Conservation (phyloP, 495 filamentous ascomycete species). For the Mycothermus thermophilus region DNA sequence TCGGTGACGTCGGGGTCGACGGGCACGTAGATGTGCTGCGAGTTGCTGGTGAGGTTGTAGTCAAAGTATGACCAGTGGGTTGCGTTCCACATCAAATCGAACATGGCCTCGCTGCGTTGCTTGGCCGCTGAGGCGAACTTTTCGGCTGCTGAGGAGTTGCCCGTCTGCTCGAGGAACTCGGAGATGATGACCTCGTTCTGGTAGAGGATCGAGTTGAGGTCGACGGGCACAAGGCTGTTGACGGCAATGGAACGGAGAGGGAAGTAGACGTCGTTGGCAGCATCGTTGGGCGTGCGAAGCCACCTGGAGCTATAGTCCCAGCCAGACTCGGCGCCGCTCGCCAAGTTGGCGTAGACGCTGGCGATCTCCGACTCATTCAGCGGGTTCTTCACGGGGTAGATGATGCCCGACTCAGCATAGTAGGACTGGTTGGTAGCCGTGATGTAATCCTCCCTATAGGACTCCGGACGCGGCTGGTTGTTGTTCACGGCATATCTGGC, state of each 20-base stretch:
- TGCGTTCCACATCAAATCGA: slow-evolving; percentile 34
- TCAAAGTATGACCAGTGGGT: slow-evolving; percentile 36
- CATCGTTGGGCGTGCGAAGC: slow-evolving; percentile 29
- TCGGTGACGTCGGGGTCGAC: slow-evolving; percentile 22
- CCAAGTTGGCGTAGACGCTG: slow-evolving; percentile 31
- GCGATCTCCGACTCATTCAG: slow-evolving; percentile 29
- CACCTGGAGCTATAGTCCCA: slow-evolving; percentile 33
- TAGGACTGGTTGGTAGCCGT: slow-evolving; percentile 35
- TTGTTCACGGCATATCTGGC: slow-evolving; percentile 34
- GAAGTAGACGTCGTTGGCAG: slow-evolving; percentile 34
- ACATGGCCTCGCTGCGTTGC: slow-evolving; percentile 31
- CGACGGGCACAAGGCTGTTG: slow-evolving; percentile 27
- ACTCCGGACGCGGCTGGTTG: slow-evolving; percentile 37
- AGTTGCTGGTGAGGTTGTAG: slow-evolving; percentile 33
- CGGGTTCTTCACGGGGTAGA: slow-evolving; percentile 29
- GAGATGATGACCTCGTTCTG: slow-evolving; percentile 32
- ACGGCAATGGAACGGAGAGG: slow-evolving; percentile 35
- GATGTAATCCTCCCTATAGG: slow-evolving; percentile 33
- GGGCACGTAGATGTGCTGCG: slow-evolving; percentile 28
- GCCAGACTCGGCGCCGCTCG: slow-evolving; percentile 36
- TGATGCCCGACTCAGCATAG: slow-evolving; percentile 30
- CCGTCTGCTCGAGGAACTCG: slow-evolving; percentile 20
- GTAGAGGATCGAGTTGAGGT: slow-evolving; percentile 39
- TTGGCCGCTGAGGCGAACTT: slow-evolving; percentile 20
- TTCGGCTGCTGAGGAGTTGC: slow-evolving; percentile 19